Evolutionary conservation across 2,329 filamentous ascomycete species (phyloP), one percentile per base, ranked within the genome.

Genomic region (Zasmidium cellare): DNA sequence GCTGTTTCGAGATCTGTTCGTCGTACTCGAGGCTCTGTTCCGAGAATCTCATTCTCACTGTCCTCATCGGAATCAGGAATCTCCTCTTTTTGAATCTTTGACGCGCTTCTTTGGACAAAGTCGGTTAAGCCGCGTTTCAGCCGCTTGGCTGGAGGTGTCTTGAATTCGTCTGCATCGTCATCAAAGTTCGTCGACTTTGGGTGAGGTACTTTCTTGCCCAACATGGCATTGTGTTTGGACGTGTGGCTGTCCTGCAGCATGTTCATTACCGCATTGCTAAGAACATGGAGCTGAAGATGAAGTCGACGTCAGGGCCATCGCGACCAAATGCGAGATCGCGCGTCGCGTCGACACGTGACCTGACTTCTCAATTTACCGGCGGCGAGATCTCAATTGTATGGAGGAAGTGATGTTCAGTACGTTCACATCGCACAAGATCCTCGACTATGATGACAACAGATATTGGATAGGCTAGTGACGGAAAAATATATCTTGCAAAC

Each of bases 1-100:
- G 87, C 87, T 61, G 81, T 86, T 67, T 92, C 89, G 47, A 92
- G 77, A 55, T 89, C 87, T 12, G 89, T 91, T 63, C 81, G 80
- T 44, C 75, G 76, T 45, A 67, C 72, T 53, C 70, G 51, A 9
- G 59, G 50, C n/a, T 59, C 53, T 28, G 68, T 65, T 50, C 65
- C 63, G 9, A 69, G 53, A 31, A 58, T 58, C 50, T 72, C 70
- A 54, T 62, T 54, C 22, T 72, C 68, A 56, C 67, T 68, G 22
- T 71, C 71, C 12, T 65, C 67, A 31, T 71, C 69, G 3, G 69
- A 71, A 55, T 73, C 71, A 28, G 69, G 61, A 19, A 70, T 62
- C 25, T 63, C 62, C 19, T 65, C 52, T 59, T 57, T 64, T 52
- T 53, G 65, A 61, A 61, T 63, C 48, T 67, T 62, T 63, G 59